A percentile compares a stretch with the other conserved stretches of the same genome.
Evolutionary conservation across 106 monocot species (phyloP).

Genomic region (Iris macrosiphon): DNA sequence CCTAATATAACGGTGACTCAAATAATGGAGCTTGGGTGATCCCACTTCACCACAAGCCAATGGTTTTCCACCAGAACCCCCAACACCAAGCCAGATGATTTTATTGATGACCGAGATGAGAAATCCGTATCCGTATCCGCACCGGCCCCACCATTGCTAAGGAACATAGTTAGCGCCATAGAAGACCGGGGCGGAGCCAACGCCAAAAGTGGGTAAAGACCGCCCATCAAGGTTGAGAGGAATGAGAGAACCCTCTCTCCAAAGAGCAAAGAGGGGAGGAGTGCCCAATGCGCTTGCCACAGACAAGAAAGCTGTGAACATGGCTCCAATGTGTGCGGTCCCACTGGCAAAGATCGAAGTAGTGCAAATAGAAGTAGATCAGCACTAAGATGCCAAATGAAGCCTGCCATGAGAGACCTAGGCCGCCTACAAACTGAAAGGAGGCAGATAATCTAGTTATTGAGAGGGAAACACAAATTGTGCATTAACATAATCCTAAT

Average conservation of each 20-base stretch:
- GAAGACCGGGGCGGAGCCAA: slow-evolving; percentile 95
- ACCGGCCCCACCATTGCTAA: slow-evolving; percentile 85
- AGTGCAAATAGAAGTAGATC: slow-evolving; percentile 98
- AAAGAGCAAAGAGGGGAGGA: slow-evolving; percentile 83
- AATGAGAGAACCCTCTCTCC: slow-evolving; percentile 85
- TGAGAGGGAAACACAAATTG: no score
- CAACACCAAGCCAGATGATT: slow-evolving; percentile 88
- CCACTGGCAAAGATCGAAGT: slow-evolving; percentile 99
- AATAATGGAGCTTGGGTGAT: slow-evolving; percentile 2
- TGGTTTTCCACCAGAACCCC: slow-evolving; percentile 97
- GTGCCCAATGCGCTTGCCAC: slow-evolving; percentile 89
- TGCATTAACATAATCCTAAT: no score
- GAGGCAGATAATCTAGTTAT: no score
- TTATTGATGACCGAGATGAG: slow-evolving; percentile 89
- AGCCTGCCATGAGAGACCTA: slow-evolving; percentile 94
- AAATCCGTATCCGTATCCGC: no score
- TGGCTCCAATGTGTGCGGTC: slow-evolving; percentile 96
- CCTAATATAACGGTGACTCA: no score
- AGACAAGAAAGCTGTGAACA: slow-evolving; percentile 97
- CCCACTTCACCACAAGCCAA: slow-evolving; percentile 77
- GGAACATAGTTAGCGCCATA: slow-evolving; percentile 95
- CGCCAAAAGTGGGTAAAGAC: slow-evolving; percentile 94
- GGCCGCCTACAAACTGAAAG: slow-evolving; percentile 88
- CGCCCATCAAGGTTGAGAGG: slow-evolving; percentile 97
- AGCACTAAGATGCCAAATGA: slow-evolving; percentile 90